Evolutionary conservation across 1,284 basidiomycete species (phyloP).

Genomic region (Ceratobasidium sp.): DNA sequence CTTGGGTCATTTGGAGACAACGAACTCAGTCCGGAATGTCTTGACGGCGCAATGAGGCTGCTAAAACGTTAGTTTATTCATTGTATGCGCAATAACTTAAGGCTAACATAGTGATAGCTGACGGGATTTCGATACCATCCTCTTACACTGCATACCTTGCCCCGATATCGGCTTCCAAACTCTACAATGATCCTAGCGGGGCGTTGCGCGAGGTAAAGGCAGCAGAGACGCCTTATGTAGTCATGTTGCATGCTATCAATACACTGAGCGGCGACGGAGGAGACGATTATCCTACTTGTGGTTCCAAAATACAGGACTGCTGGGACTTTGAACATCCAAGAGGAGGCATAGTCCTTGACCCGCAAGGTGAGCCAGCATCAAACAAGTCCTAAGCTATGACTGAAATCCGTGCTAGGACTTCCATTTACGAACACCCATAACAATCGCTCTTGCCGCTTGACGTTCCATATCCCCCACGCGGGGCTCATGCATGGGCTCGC

Average conservation of each 20-base stretch:
- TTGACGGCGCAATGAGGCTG: conserved; percentile 94
- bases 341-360: conserved; percentile 77
- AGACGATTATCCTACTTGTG: conserved; percentile 68
- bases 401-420: conserved; percentile 62
- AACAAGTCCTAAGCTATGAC: neutral
- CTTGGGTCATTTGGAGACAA: conserved; percentile 99
- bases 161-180: conserved; percentile 91
- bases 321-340: conserved; percentile 98
- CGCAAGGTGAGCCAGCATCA: conserved; percentile 64
- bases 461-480: conserved; percentile 94
- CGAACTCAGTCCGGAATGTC: conserved; percentile 96
- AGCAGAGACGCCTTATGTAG: conserved; percentile 95
- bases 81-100: neutral
- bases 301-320: conserved; percentile 89
- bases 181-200: conserved; percentile 77
- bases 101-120: conserved; percentile 61
- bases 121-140: conserved; percentile 94
- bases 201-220: conserved; percentile 64
- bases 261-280: conserved; percentile 79
- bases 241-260: conserved; percentile 95
- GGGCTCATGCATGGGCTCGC: conserved; percentile 97
- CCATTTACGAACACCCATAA: conserved; percentile 92
- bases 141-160: conserved; percentile 96
- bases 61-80: conserved; percentile 74
- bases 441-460: conserved; percentile 78